These are phyloP conservation scores for Lachnellula hyalina DNA, from an alignment of 2,329 filamentous ascomycete species.

Conservation along the genomic window DNA sequence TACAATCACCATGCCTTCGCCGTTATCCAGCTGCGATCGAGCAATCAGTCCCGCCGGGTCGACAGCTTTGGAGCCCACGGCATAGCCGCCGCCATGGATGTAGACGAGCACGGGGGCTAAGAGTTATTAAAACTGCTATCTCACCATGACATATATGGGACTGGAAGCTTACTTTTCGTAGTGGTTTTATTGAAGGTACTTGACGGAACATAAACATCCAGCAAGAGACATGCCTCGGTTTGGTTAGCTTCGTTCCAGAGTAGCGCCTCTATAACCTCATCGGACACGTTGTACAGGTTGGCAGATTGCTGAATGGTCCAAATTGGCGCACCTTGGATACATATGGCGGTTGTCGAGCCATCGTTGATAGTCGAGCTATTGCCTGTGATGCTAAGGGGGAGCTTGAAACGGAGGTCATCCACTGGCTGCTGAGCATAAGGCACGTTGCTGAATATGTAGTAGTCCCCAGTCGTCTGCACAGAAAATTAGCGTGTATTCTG, in stretches of 20 bases:
- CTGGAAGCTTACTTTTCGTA: not conserved
- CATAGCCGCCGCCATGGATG: slow-evolving; percentile 46
- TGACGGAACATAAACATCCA: slow-evolving; percentile 42
- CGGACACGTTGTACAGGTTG: not conserved
- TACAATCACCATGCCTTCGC: slow-evolving; percentile 34
- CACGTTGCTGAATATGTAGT: slow-evolving; percentile 40
- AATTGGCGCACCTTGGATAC: slow-evolving; percentile 20
- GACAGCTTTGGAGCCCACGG: slow-evolving; percentile 35
- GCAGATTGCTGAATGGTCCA: not conserved
- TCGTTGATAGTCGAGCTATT: slow-evolving; percentile 30
- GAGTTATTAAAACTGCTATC: not conserved
- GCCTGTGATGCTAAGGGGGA: slow-evolving; percentile 32
- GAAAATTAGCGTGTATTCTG: not conserved
- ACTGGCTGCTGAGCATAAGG: slow-evolving; percentile 40
- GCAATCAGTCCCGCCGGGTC: slow-evolving; percentile 37
- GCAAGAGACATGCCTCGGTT: slow-evolving; percentile 42
- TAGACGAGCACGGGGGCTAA: slow-evolving; percentile 40
- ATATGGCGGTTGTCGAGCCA: slow-evolving; percentile 17
- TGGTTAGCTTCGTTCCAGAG: not conserved
- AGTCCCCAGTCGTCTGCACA: slow-evolving; percentile 24
- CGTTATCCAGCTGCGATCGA: slow-evolving; percentile 19
- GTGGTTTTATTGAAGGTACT: slow-evolving; percentile 29
- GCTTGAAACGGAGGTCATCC: slow-evolving; percentile 40
- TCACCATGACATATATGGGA: not conserved
- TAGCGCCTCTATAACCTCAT: not conserved